Evolutionary conservation across 2,329 filamentous ascomycete genomes (phyloP), one percentile per base, ranked within the genome.

Genomic region (Byssoonygena ceratinophila): DNA sequence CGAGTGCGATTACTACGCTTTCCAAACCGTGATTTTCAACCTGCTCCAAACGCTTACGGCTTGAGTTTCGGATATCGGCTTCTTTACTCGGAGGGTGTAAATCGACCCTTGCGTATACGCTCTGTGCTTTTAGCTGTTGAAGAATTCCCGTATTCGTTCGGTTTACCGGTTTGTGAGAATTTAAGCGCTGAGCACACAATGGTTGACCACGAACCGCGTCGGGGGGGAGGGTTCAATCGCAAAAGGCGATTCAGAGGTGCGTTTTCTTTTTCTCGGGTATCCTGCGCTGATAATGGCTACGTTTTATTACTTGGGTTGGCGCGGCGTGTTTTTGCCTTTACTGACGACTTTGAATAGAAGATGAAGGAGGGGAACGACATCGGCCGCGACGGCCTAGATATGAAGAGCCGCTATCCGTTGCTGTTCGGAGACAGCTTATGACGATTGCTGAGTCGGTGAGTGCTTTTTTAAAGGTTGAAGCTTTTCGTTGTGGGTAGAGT

Each of bases 241-340:
- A 94, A 94, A 72, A 78, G 85, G 63, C 80, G 88, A 65, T 84
- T 83, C 65, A 78, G 86, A 85, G 88, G 88, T 90, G 67, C 60
- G 74, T 60, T 52, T 34, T 45, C 1, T 29, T n/a, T n/a, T 23
- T 6, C n/a, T 39, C 43, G n/a, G 9, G 2, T 3, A 1, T 12
- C 3, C 18, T 3, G 36, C 16, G 36, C 4, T 18, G n/a, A n/a
- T n/a, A n/a, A n/a, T n/a, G n/a, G n/a, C 11, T 22, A 18, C 4
- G 20, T 39, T 39, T 39, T 37, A 4, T 37, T 39, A 16, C 18
- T 39, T 39, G 9, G 2, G 18, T 6, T 4, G n/a, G 32, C 11
- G n/a, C n/a, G n/a, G n/a, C 27, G 27, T 29, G 27, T 14, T 7
- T 16, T 6, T 36, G 32, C 11, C n/a, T 39, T 39, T 39, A 18